Percentiles rank a stretch among this genome's conserved stretches.
phyloP scores from a whole-genome alignment of 345 rosid species.

The Heritiera littoralis region DNA sequence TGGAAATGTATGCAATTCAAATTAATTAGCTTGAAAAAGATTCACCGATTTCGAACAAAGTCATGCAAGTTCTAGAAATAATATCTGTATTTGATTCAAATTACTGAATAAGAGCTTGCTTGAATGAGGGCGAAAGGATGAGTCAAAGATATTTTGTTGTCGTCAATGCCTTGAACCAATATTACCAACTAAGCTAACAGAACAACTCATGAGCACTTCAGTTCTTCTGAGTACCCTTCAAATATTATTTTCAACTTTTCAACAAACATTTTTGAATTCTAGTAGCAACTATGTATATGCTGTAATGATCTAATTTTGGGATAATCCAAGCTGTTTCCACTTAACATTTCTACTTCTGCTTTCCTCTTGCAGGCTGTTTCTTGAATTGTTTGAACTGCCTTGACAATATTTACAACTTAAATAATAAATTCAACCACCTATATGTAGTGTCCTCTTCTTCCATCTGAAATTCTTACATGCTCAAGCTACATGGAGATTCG shows the following conservation, averaged over 20 bases:
- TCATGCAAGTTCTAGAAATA: not conserved
- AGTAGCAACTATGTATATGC: not conserved
- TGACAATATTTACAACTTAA: not conserved
- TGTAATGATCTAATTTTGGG: not conserved
- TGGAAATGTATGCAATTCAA: not conserved
- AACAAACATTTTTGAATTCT: not conserved
- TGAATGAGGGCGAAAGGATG: not conserved
- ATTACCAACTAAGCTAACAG: not conserved
- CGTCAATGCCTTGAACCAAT: not conserved
- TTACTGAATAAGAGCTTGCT: not conserved
- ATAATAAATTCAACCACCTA: constrained; percentile 2
- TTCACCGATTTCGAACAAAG: not conserved
- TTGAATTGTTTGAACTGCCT: not conserved
- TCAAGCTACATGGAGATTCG: constrained; percentile 37
- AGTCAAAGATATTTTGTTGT: not conserved
- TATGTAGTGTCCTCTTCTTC: not conserved
- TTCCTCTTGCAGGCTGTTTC: not conserved
- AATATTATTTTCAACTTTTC: not conserved
- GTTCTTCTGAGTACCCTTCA: not conserved
- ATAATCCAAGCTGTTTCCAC: too few species aligned
- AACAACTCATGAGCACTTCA: not conserved
- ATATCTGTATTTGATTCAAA: not conserved
- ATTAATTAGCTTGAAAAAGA: not conserved
- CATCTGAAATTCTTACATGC: not conserved
- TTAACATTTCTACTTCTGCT: not conserved